A percentile compares a stretch with the other conserved stretches of the same genome.
These are phyloP conservation scores for Schizochytrium sp. DNA, from an alignment of 108 stramenopile species.

Conservation along the genomic window DNA sequence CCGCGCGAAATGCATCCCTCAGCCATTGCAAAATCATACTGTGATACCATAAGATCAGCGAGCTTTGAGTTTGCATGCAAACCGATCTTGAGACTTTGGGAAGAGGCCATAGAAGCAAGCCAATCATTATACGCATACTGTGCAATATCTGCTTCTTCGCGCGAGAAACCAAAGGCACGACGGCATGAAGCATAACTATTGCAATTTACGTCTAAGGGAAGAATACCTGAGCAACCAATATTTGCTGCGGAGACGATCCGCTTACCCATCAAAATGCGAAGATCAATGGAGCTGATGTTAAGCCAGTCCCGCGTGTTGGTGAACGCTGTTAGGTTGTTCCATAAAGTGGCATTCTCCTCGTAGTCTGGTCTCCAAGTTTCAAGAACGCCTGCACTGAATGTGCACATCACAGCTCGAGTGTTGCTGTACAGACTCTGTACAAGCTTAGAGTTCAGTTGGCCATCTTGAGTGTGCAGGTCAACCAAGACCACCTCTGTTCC, in stretches of 20 bases:
- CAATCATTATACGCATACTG: conserved; percentile 50
- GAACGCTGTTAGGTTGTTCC: not conserved
- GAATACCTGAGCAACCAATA: conserved; percentile 23
- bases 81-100: not conserved
- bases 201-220: conserved; percentile 5
- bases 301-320: conserved; percentile 4
- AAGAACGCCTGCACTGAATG: conserved; percentile 19
- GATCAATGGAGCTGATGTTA: not conserved
- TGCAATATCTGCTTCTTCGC: conserved; percentile 5
- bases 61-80: not conserved
- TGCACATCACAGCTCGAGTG: not conserved
- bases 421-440: not conserved
- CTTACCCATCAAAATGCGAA: not conserved
- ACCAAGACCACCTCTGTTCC: conserved; percentile 19
- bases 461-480: conserved; percentile 12
- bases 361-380: conserved; percentile 40
- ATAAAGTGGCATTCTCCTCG: not conserved
- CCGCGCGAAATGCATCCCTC: conserved; percentile 53
- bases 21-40: not conserved
- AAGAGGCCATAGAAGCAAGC: conserved; percentile 31
- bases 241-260: not conserved
- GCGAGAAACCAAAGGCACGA: not conserved
- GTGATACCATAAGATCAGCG: not conserved
- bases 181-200: not conserved
- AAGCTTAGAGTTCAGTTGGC: not conserved